Conservation (phyloP, 805 yeast genomes). For the Metschnikowia lachancei region DNA sequence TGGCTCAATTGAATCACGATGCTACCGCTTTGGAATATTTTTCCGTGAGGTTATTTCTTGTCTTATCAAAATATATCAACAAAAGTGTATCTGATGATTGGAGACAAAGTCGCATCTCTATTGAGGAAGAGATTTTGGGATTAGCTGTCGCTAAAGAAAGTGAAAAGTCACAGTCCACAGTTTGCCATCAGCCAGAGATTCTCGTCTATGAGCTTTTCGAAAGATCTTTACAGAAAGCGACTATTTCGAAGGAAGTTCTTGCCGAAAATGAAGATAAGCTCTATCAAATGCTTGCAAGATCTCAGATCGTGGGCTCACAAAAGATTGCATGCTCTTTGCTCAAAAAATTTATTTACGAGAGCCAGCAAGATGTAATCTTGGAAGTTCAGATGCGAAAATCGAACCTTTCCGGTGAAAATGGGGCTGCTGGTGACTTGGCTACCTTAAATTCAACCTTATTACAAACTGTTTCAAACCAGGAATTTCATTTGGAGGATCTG, state of each 20-base stretch:
- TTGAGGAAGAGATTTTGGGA: slow-evolving; percentile 45
- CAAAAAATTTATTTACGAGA: slow-evolving; percentile 37
- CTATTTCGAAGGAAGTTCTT: slow-evolving; percentile 29
- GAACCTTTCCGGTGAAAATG: slow-evolving; percentile 14
- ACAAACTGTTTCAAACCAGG: slow-evolving; percentile 28
- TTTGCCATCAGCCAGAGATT: slow-evolving; percentile 4
- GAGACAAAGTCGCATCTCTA: slow-evolving; percentile 35
- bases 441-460: slow-evolving; percentile 43
- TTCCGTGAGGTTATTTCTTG: slow-evolving; percentile 44
- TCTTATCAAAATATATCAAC: slow-evolving; percentile 21
- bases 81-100: slow-evolving; percentile 15
- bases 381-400: slow-evolving; percentile 56
- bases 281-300: slow-evolving; percentile 29
- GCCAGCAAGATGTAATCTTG: slow-evolving; percentile 59
- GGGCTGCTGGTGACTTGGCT: slow-evolving; percentile 1
- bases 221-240: slow-evolving; percentile 20
- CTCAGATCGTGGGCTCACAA: slow-evolving; percentile 32
- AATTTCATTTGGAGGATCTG: slow-evolving; percentile 22
- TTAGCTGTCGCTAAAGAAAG: slow-evolving; percentile 31
- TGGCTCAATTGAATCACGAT: slow-evolving; percentile 37
- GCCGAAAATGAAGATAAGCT: slow-evolving; percentile 34
- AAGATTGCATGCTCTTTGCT: slow-evolving; percentile 44
- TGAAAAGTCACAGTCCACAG: background rate
- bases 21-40: slow-evolving; percentile 45
- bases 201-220: slow-evolving; percentile 37